Evolutionary conservation across 352 stramenopile genomes (phyloP).

Genomic region (Phytophthora pinifolia): DNA sequence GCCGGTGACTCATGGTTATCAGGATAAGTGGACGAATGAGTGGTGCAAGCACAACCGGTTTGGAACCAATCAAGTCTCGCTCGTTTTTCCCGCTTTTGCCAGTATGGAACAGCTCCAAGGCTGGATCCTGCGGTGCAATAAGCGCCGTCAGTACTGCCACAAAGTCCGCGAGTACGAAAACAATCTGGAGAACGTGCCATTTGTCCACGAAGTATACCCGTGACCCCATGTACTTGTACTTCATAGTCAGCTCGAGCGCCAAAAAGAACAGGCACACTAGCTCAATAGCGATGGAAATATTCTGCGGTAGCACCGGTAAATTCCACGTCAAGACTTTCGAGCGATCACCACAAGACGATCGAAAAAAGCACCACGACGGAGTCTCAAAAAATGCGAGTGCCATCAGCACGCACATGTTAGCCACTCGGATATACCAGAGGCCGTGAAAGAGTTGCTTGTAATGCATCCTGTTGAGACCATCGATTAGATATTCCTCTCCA

Average conservation of each 20-base stretch:
- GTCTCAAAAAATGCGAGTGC: slow-evolving; percentile 54
- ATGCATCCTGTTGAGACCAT: slow-evolving; percentile 45
- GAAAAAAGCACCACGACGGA: slow-evolving; percentile 60
- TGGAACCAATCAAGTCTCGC: slow-evolving; percentile 5
- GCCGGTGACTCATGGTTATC: slow-evolving; percentile 53
- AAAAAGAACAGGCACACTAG: slow-evolving; percentile 46
- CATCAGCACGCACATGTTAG: slow-evolving; percentile 53
- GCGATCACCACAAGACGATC: slow-evolving; percentile 32
- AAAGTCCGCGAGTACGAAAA: slow-evolving; percentile 43
- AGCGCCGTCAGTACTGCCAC: slow-evolving; percentile 42
- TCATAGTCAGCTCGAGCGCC: slow-evolving; percentile 43
- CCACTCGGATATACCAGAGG: slow-evolving; percentile 38
- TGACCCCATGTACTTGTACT: slow-evolving; percentile 50
- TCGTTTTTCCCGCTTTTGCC: not conserved
- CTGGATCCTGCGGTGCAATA: slow-evolving; percentile 19
- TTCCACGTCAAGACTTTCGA: slow-evolving; percentile 35
- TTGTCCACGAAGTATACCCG: slow-evolving; percentile 58
- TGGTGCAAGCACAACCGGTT: slow-evolving; percentile 42
- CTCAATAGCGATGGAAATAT: slow-evolving; percentile 40
- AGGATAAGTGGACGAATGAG: slow-evolving; percentile 48
- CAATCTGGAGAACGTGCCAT: slow-evolving; percentile 52
- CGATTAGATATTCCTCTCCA: slow-evolving; percentile 47
- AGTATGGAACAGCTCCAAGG: not conserved
- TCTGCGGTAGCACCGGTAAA: slow-evolving; percentile 34
- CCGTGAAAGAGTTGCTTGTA: slow-evolving; percentile 57